phyloP scores from a whole-genome alignment of 1,284 basidiomycete genomes.

The Ceratobasidium sp. region DNA sequence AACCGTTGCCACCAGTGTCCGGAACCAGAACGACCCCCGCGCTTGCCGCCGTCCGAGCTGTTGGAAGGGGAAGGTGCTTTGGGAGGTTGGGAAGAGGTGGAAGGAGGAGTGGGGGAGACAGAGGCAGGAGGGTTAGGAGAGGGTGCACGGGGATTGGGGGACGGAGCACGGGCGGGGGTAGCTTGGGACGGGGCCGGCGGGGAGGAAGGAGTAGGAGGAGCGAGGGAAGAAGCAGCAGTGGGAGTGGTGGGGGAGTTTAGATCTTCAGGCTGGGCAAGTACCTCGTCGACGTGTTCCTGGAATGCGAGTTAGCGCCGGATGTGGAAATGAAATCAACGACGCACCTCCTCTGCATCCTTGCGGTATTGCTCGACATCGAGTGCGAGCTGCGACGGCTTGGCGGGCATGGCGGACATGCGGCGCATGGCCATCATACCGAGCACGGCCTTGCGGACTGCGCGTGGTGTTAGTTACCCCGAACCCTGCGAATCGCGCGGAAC shows the following conservation, averaged over 20 bases:
- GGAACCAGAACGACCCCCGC: constrained; percentile 24
- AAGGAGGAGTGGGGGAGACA: not conserved
- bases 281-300: constrained; percentile 44
- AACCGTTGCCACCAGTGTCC: constrained; percentile 36
- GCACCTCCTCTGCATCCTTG: constrained; percentile 76
- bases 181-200: constrained; percentile 30
- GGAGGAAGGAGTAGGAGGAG: constrained; percentile 15
- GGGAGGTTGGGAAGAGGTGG: not conserved
- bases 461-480: constrained; percentile 9
- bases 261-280: constrained; percentile 36
- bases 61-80: constrained; percentile 17
- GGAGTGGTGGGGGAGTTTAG: constrained; percentile 21
- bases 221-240: constrained; percentile 13
- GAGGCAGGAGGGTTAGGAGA: not conserved
- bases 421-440: constrained; percentile 84
- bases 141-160: not conserved
- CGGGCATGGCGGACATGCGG: constrained; percentile 65
- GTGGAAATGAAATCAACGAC: constrained; percentile 38
- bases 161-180: not conserved
- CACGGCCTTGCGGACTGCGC: constrained; percentile 82
- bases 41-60: constrained; percentile 23
- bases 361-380: constrained; percentile 74
- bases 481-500: constrained; percentile 46
- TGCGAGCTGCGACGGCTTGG: constrained; percentile 60
- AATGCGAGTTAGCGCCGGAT: not conserved